Conservation (phyloP, 768 basidiomycete species). For the Pisolithus albus region DNA sequence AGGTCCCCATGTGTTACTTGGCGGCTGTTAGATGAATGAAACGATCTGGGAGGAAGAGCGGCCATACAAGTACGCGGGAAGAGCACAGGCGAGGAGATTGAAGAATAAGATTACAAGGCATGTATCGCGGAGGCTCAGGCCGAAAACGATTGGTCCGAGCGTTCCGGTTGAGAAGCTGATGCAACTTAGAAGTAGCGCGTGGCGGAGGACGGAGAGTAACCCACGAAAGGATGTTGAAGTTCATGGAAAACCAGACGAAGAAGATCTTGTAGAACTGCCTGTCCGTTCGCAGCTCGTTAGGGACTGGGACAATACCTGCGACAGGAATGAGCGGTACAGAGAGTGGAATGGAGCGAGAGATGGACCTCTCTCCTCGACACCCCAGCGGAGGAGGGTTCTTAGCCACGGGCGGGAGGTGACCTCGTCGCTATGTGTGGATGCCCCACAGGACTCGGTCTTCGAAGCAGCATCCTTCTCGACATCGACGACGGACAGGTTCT, state of each 20-base stretch:
- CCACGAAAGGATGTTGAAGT: slow-evolving; percentile 56
- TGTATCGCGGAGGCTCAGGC: slow-evolving; percentile 54
- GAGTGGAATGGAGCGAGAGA: background rate
- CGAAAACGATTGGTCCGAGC: slow-evolving; percentile 57
- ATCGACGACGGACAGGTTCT: slow-evolving; percentile 18
- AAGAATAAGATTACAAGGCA: slow-evolving; percentile 63
- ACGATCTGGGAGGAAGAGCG: background rate
- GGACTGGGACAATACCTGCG: slow-evolving; percentile 48
- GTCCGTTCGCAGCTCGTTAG: slow-evolving; percentile 44
- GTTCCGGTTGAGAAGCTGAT: slow-evolving; percentile 63
- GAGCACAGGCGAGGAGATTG: slow-evolving; percentile 50
- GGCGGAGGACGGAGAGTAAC: slow-evolving; percentile 7
- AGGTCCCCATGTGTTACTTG: slow-evolving; percentile 65
- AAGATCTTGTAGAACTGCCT: slow-evolving; percentile 59
- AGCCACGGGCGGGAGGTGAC: slow-evolving; percentile 6
- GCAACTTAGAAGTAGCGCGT: background rate
- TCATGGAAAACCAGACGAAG: slow-evolving; percentile 67
- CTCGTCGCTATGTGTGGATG: background rate
- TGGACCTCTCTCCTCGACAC: slow-evolving; percentile 27
- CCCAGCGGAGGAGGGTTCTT: slow-evolving; percentile 21
- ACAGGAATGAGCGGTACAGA: background rate
- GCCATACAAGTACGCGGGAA: slow-evolving; percentile 57
- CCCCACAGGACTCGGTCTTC: slow-evolving; percentile 7
- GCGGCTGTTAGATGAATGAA: background rate
- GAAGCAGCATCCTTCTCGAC: slow-evolving; percentile 25